These are phyloP conservation scores for Herpetomonas samuelpessoai DNA, from an alignment of 208 protist genomes.

Conservation along the genomic window DNA sequence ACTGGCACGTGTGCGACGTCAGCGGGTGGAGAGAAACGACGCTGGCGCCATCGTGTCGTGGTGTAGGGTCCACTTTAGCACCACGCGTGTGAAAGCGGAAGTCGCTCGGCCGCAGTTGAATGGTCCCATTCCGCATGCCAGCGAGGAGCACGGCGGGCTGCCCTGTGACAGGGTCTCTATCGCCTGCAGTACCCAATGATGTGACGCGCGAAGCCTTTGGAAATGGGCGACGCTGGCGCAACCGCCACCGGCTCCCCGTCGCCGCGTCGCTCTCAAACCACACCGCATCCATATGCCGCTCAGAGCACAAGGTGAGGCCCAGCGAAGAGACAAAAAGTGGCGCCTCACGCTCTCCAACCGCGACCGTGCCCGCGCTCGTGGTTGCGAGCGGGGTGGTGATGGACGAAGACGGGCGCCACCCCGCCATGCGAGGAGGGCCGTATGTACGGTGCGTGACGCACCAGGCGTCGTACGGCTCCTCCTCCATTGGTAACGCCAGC, in stretches of 20 bases:
- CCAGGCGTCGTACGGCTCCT: not conserved
- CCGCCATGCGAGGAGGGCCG: not conserved
- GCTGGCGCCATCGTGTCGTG: slow-evolving; percentile 28
- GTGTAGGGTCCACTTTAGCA: slow-evolving; percentile 19
- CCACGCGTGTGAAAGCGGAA: not conserved
- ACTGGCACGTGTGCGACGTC: slow-evolving; percentile 23
- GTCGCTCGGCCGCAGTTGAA: slow-evolving; percentile 15
- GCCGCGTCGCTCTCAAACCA: slow-evolving; percentile 11
- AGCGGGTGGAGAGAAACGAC: slow-evolving; percentile 31
- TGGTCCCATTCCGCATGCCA: slow-evolving; percentile 43
- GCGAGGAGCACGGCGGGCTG: slow-evolving; percentile 17
- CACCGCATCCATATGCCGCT: not conserved
- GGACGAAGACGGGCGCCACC: too few relatives aligned
- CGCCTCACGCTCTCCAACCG: slow-evolving; percentile 8
- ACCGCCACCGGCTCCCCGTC: slow-evolving; percentile 1
- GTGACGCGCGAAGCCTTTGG: slow-evolving; percentile 8
- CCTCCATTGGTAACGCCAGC: not conserved
- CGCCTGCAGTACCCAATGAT: slow-evolving; percentile 9
- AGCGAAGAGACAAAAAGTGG: slow-evolving; percentile 2
- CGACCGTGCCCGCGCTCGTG: too few relatives aligned
- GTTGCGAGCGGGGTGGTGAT: not conserved
- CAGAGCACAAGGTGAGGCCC: slow-evolving; percentile 1
- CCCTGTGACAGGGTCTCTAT: not conserved
- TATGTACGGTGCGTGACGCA: not conserved
- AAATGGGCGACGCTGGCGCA: slow-evolving; percentile 8